Evolutionary conservation across 306 rosid species (phyloP), one percentile per base, ranked within the genome.

Genomic region (Cicer chorassanicum): DNA sequence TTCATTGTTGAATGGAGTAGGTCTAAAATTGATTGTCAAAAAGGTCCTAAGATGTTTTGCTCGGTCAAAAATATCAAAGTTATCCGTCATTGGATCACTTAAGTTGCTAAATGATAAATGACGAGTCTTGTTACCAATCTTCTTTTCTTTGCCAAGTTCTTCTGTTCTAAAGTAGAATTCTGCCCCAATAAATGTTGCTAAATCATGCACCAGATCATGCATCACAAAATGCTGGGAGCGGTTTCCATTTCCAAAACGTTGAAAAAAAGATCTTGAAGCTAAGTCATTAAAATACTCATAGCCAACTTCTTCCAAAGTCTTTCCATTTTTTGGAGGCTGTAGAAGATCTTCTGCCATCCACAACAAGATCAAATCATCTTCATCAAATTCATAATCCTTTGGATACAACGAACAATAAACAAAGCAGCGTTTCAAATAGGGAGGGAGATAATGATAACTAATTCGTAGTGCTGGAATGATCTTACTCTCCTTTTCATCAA

Each of bases 321-420:
- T 15, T 4, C 34, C 14, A 0, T 44, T 43, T 43, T 18, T 21
- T 42, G 13, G 2, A n/a, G 73, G 11, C 2, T 5, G 19, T 45
- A 82, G 14, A 4, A 82, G 65, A 9, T 62, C 80, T 29, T 82
- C 83, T 1, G 74, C 86, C 82, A 82, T 68, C 82, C 82, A 78
- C 6, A 21, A 19, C n/a, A 73, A 6, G 1, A 82, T 21, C 18
- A 82, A 49, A 0, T 73, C 56, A 2, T 56, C 7, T 40, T 36
- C 34, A 2, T n/a, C 4, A 60, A 82, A 73, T 51, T 59, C 10
- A 16, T 59, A 2, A 2, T 73, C 70, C 38, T 65, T 42, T 3
- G 70, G 70, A 65, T 4, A 65, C 15, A 65, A 2, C 3, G 70
- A 65, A 6, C 70, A 65, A 14, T 65, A 65, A 42, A 42, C 70